phyloP scores from a whole-genome alignment of 1,284 basidiomycete species.

The Phylloporus sp. region DNA sequence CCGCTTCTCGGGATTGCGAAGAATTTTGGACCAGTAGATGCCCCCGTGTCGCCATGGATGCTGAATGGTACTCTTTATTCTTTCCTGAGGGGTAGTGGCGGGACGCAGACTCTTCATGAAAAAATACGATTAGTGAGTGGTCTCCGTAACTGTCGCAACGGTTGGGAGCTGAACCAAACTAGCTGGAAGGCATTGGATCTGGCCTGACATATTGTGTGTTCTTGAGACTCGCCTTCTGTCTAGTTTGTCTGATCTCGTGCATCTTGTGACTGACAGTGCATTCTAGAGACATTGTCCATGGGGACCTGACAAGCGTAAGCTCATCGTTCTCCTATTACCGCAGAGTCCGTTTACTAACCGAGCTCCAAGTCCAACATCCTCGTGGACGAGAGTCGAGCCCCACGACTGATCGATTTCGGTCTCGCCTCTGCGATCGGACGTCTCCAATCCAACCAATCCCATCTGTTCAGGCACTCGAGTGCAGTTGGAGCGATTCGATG shows the following conservation, averaged over 20 bases:
- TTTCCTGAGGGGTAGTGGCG: not conserved
- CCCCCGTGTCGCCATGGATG: slow-evolving; percentile 10
- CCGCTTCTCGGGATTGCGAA: slow-evolving; percentile 7
- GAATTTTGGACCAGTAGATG: slow-evolving; percentile 9
- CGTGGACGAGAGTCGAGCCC: slow-evolving; percentile 2
- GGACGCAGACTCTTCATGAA: not conserved
- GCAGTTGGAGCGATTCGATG: slow-evolving; percentile 8
- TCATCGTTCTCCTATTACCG: not conserved
- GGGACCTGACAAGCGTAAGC: slow-evolving; percentile 11
- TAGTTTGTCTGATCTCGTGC: not conserved
- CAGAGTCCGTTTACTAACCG: not conserved
- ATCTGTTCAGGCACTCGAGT: slow-evolving; percentile 4
- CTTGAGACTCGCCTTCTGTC: not conserved
- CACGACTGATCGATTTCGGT: slow-evolving; percentile 10
- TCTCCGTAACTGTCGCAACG: not conserved
- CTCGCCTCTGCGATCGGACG: slow-evolving; percentile 10
- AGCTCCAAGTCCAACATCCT: slow-evolving; percentile 6
- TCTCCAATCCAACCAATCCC: slow-evolving; percentile 2
- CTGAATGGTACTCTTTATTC: slow-evolving; percentile 6
- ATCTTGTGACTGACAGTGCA: slow-evolving; percentile 4
- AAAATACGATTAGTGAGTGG: slow-evolving; percentile 2
- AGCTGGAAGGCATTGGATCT: slow-evolving; percentile 3
- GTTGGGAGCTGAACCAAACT: not conserved
- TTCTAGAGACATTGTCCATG: slow-evolving; percentile 2
- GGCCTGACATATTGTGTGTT: slow-evolving; percentile 6